Base-by-base conservation (phyloP, 352 stramenopile species). In the Phytophthora fragariae region DNA sequence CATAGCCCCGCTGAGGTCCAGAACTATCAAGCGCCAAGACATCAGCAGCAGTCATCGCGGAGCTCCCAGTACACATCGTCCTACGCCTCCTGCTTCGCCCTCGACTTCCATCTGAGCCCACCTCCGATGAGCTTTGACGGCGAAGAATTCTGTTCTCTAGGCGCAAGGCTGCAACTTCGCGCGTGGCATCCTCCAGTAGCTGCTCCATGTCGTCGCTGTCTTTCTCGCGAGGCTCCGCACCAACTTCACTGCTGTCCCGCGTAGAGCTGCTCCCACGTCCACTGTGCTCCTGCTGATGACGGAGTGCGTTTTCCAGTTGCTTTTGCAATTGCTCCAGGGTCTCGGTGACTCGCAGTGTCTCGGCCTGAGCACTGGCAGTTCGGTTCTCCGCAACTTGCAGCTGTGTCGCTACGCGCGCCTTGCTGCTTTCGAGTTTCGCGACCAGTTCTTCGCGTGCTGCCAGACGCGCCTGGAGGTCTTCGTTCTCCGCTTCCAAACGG, bases 131-230 rank as follows among this genome's bases (percentile, higher is more conserved):
- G 15, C 14, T 59, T 56, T 78, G 74, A 62, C 73, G 74, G 19
- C 76, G 79, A 6, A 86, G 67, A 14, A 76, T 31, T 2, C 71
- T 69, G 62, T 86, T 86, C 47, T 88, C 71, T 35, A 76, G n/a
- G 37, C 81, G 80, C 31, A 86, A 56, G 5, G 67, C 69, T 64
- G 62, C 61, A 31, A 81, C 58, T 59, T 79, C 58, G 2, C 59
- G 71, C 31, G 74, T 74, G 44, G 80, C 80, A 7, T 87, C 82
- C 4, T 85, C 60, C 24, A 89, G 66, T 27, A 89, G 60, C 24
- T 75, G 58, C 14, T 82, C 75, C 60, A 75, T 71, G 35, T 73
- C 70, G 57, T 57, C 12, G 5, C 24, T 46, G 27, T 72, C 58
- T 53, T 70, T 62, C 44, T 54, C 56, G 19, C 21, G 29, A 27